Evolutionary conservation across 805 yeast species (phyloP), one percentile per base, ranked within the genome.

Genomic region (Yamadazyma kitorensis): DNA sequence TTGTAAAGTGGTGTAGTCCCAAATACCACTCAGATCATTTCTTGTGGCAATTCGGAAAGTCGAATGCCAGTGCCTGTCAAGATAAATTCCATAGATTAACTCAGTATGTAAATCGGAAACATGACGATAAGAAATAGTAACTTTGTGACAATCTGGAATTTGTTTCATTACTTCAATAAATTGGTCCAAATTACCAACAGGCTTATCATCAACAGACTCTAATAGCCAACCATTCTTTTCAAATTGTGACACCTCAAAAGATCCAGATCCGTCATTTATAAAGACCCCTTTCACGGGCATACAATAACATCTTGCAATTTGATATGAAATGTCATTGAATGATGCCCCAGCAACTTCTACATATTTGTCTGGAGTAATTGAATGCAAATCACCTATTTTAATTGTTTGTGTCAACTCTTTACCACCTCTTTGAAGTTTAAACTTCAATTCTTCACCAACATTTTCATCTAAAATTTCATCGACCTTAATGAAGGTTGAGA

Each of bases 231-330:
- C 95, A 18, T 71, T 68, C 37, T 74, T 68, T 36, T 83, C 87
- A 32, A 65, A 70, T 6, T 67, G 49, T 24, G 77, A 76, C 28
- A 82, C 54, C 29, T 68, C 75, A 60, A 89, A 87, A 0, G 91
- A 80, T 0, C 91, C 91, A 2, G 85, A 70, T 0, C 93, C 86
- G 47, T 82, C 76, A 46, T 82, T 81, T 25, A 86, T 70, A 53
- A 77, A 87, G 1, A 89, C 95, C 24, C 97, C 97, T 44, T 66
- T 73, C 2, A 84, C 93, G 0, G 96, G 93, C 19, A 88, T 73
- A 20, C 89, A 86, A 51, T 79, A 86, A 31, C 80, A 73, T 51
- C 95, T 74, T 2, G 96, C 96, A 62, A 88, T 70, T 59, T 89
- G 96, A 55, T 89, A 89, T 32, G 94, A 82, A 45, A 89, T 61